Conservation (phyloP, 2,329 filamentous ascomycete genomes). For the Amylocarpus encephaloides region DNA sequence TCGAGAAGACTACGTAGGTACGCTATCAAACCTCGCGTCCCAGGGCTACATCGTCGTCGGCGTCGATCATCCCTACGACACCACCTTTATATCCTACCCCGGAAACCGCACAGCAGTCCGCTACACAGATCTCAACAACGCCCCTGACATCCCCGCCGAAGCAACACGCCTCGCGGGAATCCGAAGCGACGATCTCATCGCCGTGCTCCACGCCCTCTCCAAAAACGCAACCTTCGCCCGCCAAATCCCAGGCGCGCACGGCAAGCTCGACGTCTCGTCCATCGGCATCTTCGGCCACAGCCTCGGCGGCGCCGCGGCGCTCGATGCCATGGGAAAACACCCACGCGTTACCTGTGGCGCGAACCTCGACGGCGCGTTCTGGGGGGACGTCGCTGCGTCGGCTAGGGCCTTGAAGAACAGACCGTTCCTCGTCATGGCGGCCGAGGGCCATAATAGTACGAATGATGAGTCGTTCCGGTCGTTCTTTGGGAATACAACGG, state of each 20-base stretch:
- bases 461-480: constrained; percentile 18
- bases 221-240: not conserved
- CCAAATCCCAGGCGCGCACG: constrained; percentile 1
- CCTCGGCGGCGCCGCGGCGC: constrained; percentile 29
- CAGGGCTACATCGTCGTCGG: constrained; percentile 28
- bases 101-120: constrained; percentile 6
- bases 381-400: constrained; percentile 17
- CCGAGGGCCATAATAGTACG: constrained; percentile 23
- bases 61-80: constrained; percentile 31
- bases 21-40: not conserved
- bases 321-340: constrained; percentile 26
- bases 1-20: constrained; percentile 22
- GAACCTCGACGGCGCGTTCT: constrained; percentile 33
- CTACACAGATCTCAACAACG: not conserved
- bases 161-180: not conserved
- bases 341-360: constrained; percentile 28
- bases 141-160: not conserved
- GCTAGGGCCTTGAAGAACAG: constrained; percentile 21
- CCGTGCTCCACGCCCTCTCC: not conserved
- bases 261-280: not conserved
- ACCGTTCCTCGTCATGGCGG: constrained; percentile 28
- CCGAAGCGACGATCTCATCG: not conserved
- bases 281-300: constrained; percentile 5
- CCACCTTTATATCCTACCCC: constrained; percentile 27
- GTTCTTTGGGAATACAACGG: constrained; percentile 14